A percentile compares a stretch with the other conserved stretches of the same genome.
Conservation (phyloP, 208 protist genomes). For the Crithidia sp. region DNA sequence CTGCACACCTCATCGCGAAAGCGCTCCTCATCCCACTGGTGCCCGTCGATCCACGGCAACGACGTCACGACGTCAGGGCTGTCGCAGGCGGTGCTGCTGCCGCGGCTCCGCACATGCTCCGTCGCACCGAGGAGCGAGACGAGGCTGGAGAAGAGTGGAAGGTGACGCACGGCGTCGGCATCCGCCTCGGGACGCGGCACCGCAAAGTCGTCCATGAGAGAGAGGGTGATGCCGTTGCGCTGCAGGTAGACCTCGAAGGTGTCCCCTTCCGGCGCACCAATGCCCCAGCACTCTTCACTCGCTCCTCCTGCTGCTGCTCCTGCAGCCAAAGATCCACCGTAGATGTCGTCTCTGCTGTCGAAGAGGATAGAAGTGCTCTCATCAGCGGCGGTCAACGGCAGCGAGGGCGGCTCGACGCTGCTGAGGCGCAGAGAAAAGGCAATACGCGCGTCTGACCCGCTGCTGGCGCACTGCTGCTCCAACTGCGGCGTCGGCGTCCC, state of each 20-base stretch:
- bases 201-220: constrained; percentile 27
- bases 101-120: constrained; percentile 10
- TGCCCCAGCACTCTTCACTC: neutral
- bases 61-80: constrained; percentile 7
- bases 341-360: neutral
- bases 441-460: constrained; percentile 3
- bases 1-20: constrained; percentile 19
- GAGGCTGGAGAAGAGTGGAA: constrained; percentile 20
- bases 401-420: constrained; percentile 17
- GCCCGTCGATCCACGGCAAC: constrained; percentile 29
- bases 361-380: neutral
- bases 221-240: constrained; percentile 30
- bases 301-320: too few relatives aligned
- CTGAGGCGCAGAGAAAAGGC: constrained; percentile 33
- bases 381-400: neutral
- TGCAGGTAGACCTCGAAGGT: constrained; percentile 36
- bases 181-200: constrained; percentile 27
- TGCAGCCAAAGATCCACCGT: neutral
- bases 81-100: constrained; percentile 3
- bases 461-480: neutral
- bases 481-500: neutral
- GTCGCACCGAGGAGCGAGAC: constrained; percentile 20
- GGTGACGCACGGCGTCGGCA: constrained; percentile 20
- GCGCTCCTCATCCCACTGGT: constrained; percentile 25
- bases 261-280: constrained; percentile 14